Evolutionary conservation across 768 basidiomycete genomes (phyloP).

Genomic region (Boletus rubroflammeus): DNA sequence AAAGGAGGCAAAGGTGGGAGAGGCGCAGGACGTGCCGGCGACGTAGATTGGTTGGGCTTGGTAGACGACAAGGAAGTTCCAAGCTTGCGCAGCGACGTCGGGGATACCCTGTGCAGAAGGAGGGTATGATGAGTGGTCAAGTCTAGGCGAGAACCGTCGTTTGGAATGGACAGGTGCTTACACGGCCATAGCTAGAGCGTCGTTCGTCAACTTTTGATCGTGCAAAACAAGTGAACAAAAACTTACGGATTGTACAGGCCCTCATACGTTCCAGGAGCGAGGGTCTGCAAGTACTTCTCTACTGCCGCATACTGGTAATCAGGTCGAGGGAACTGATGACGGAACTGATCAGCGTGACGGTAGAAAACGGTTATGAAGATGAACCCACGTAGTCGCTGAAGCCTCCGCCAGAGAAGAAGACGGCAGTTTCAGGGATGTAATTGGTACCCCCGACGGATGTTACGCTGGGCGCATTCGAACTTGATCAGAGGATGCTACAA

Average conservation of each 20-base stretch:
- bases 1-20: slow-evolving; percentile 63
- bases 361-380: neutral
- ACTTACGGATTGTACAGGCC: slow-evolving; percentile 60
- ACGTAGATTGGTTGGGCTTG: slow-evolving; percentile 37
- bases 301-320: slow-evolving; percentile 50
- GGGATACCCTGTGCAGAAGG: slow-evolving; percentile 44
- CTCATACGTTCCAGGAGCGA: slow-evolving; percentile 47
- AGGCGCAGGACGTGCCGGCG: slow-evolving; percentile 62
- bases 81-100: slow-evolving; percentile 62
- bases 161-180: slow-evolving; percentile 27
- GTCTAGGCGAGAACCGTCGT: too few species aligned
- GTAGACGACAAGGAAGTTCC: slow-evolving; percentile 46
- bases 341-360: neutral
- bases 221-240: neutral
- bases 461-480: slow-evolving; percentile 40
- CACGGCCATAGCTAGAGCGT: slow-evolving; percentile 48
- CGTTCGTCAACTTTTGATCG: neutral
- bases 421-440: slow-evolving; percentile 56
- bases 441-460: slow-evolving; percentile 70
- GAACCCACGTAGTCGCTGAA: slow-evolving; percentile 62
- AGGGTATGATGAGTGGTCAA: neutral
- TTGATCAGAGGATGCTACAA: neutral
- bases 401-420: slow-evolving; percentile 65
- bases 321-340: slow-evolving; percentile 48
- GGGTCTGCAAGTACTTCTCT: slow-evolving; percentile 38